A percentile compares a stretch with the other conserved stretches of the same genome.
Conservation (phyloP, 1,284 basidiomycete genomes). For the Ceratobasidium sp. region DNA sequence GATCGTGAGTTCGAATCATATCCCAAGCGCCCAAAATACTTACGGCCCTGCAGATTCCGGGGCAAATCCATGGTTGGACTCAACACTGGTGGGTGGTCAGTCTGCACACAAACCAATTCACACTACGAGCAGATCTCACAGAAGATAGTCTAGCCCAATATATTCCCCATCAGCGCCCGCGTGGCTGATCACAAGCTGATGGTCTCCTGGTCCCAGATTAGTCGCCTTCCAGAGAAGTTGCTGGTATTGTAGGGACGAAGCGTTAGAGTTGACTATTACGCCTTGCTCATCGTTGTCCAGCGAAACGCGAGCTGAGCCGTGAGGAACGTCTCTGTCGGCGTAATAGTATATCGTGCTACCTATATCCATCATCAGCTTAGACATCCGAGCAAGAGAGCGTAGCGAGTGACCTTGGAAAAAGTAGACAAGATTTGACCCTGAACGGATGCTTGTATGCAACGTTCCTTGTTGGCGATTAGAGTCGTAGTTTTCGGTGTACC, state of each 20-base stretch:
- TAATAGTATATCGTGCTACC: slow-evolving; percentile 19
- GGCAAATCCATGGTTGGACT: slow-evolving; percentile 27
- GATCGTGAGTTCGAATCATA: background rate
- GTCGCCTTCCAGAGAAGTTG: slow-evolving; percentile 16
- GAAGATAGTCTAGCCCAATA: slow-evolving; percentile 20
- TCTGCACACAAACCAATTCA: background rate
- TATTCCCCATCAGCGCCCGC: slow-evolving; percentile 10
- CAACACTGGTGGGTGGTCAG: background rate
- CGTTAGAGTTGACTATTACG: background rate
- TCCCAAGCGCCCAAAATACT: background rate
- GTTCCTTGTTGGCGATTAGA: background rate
- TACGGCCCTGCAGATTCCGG: slow-evolving; percentile 14
- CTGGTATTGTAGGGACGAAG: slow-evolving; percentile 11
- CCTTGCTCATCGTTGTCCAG: slow-evolving; percentile 8
- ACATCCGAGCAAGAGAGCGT: background rate
- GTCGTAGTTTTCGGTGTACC: slow-evolving; percentile 1
- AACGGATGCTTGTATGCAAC: background rate
- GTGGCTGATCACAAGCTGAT: slow-evolving; percentile 14
- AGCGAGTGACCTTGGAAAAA: slow-evolving; percentile 10
- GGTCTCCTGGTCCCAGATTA: slow-evolving; percentile 13
- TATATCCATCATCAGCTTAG: background rate
- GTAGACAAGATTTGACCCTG: slow-evolving; percentile 17
- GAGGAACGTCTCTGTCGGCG: slow-evolving; percentile 24
- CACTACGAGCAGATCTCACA: background rate
- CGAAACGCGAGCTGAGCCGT: slow-evolving; percentile 2